Base-by-base conservation (phyloP, 768 basidiomycete species). In the Coprinopsis cinerea region DNA sequence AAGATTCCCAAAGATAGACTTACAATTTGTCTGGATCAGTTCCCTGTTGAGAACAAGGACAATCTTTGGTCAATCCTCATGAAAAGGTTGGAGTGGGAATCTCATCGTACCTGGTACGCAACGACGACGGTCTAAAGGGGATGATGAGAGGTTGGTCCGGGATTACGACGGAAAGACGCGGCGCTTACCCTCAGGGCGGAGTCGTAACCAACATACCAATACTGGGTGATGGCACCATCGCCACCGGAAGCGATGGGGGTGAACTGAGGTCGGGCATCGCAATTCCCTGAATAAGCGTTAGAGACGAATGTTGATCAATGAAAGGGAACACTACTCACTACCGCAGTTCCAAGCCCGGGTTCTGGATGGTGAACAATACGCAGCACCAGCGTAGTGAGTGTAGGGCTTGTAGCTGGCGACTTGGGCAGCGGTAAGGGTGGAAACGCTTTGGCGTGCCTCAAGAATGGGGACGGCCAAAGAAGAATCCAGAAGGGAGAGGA, bases 291-390 rank as follows among this genome's bases (percentile, higher is more conserved):
- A 34, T 27, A 27, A 24, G 20, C 4, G n/a, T 26, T 11, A n/a
- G 44, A 4, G 1, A 9, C 15, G 17, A 15, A 9, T 4, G n/a
- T 32, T 27, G 11, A 2, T 40, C 15, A 1, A 15, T 2, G 11
- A 17, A 18, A 49, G 13, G 2, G 23, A 4, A 25, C 3, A n/a
- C 3, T 11, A 47, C 55, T 36, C 27, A 63, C 57, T 45, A 60
- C 81, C 80, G 57, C 79, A 81, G 23, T 69, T 55, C 80, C 81
- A 82, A 18, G 70, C 66, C 27, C 68, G 55, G 17, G 75, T 78
- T 20, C 61, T 54, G 1, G 67, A 47, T 15, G 76, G 64, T 4
- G 58, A 35, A 47, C 80, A 82, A 53, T 78, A 78, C 0, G 66
- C 78, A 7, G 78, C 58, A 25, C 68, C 68, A 2, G 80, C 76